Evolutionary conservation across 768 basidiomycete species (phyloP), one percentile per base, ranked within the genome.

Genomic region (Naganishia vaughanmartiniae): DNA sequence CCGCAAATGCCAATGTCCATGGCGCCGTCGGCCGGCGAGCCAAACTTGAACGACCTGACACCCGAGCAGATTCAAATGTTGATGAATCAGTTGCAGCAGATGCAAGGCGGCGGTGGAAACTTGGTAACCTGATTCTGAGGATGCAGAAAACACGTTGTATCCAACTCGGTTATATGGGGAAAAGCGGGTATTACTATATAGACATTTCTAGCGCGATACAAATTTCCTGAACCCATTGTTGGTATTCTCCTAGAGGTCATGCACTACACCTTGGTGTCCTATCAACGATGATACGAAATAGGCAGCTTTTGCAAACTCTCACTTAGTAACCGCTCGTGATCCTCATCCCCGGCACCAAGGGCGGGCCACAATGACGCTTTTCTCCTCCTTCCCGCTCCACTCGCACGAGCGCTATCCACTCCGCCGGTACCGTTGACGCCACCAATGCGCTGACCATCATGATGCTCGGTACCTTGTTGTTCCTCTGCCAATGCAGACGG

Each of bases 301-400:
- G 68, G 68, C 67, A 72, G 30, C 58, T 63, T 67, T 45, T 72
- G n/a, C 56, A 72, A 28, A 36, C 71, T 72, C 39, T 72, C 71
- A 42, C 71, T 72, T 24, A 72, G 42, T 45, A 72, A 39, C n/a
- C 67, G 58, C 60, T 72, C 71, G 28, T 58, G 51, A 11, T 68
- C 71, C 60, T 45, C 42, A 26, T 63, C 60, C 57, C 33, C 30
- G 9, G 15, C 57, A 36, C 57, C 36, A 24, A 39, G 21, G 26
- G 56, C 56, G 46, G 67, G 67, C 54, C 26, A 31, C 17, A 34
- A 30, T 15, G 42, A 15, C 51, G 33, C 30, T 7, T 24, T 66
- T 39, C 21, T 66, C 65, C 17, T 66, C 65, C 17, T 66, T 30
- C 45, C 33, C 30, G n/a, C 53, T 11, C 48, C 48, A 24, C 48